Evolutionary conservation across 495 filamentous ascomycete genomes (phyloP).

Genomic region (Lophiotrema nucula): DNA sequence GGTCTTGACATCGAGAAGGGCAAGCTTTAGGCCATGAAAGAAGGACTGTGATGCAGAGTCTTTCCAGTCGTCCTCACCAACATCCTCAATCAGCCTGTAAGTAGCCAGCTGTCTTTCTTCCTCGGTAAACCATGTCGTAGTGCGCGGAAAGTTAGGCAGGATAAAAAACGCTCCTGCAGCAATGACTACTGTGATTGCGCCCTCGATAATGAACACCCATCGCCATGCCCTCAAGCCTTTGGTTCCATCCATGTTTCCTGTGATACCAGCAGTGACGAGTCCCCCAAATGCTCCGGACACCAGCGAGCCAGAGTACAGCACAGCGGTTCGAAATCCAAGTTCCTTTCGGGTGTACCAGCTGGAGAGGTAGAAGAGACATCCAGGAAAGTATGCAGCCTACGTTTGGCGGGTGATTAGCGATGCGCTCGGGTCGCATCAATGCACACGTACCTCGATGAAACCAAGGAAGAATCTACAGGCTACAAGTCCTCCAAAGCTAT

Average conservation of each 20-base stretch:
- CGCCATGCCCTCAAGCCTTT: slow-evolving; percentile 53
- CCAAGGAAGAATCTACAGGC: slow-evolving; percentile 52
- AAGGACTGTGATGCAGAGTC: slow-evolving; percentile 59
- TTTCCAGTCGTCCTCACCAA: slow-evolving; percentile 66
- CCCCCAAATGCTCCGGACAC: slow-evolving; percentile 44
- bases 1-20: slow-evolving; percentile 68
- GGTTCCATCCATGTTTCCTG: slow-evolving; percentile 35
- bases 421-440: no score
- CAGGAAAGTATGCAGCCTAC: slow-evolving; percentile 36
- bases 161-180: slow-evolving; percentile 57
- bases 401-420: no score
- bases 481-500: slow-evolving; percentile 53
- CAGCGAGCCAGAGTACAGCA: slow-evolving; percentile 45
- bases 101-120: slow-evolving; percentile 66
- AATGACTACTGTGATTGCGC: slow-evolving; percentile 55
- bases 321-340: slow-evolving; percentile 57
- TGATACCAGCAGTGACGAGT: slow-evolving; percentile 44
- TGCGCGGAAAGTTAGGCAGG: slow-evolving; percentile 77
- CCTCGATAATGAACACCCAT: slow-evolving; percentile 74
- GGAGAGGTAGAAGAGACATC: slow-evolving; percentile 47
- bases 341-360: slow-evolving; percentile 62
- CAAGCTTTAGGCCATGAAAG: slow-evolving; percentile 65
- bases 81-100: slow-evolving; percentile 74
- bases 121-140: slow-evolving; percentile 68
- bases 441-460: slow-evolving; percentile 42